Evolutionary conservation across 208 protist species (phyloP), one percentile per base, ranked within the genome.

Genomic region (Phytomonas francai): DNA sequence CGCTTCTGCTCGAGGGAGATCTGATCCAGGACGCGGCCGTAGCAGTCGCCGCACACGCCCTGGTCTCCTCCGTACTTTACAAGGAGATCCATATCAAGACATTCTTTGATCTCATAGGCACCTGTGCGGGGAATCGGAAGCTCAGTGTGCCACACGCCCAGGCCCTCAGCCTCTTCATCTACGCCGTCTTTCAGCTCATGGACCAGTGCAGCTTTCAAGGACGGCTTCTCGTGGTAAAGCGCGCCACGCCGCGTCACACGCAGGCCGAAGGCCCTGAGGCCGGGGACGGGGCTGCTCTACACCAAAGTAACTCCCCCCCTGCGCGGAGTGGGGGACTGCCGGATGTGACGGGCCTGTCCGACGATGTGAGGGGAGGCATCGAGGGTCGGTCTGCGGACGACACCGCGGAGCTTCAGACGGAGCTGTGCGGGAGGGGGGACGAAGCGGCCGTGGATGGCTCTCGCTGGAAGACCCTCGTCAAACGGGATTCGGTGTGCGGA

Each of bases 201-300:
- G 89, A 95, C 45, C 85, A 86, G 63, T 95, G 87, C 74, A 92
- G 87, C 66, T 95, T 87, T 76, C 74, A 86, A 45, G 89, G 89
- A 19, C 79, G 63, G 59, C 62, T 95, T 2, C 67, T 92, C 0
- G 80, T 95, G 33, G 83, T 87, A 0, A 90, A 90, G 66, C 70
- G 77, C 5, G 54, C 67, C 2, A 73, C 70, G 34, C 45, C 11
- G 3, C 19, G 25, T 54, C 45, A 54, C 25, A 9, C 5, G 16
- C 45, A 54, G 86, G 72, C 57, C 59, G 67, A 71, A 71, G 65
- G n/a, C 68, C 65, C 7, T n/a, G 79, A 83, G 36, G 71, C 67
- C 22, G 67, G 30, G 0, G 71, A 65, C 14, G 33, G 54, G 28
- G 77, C 70, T 36, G 71, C 72, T 31, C 64, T 68, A 25, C 5